Evolutionary conservation across 345 rosid genomes (phyloP).

Genomic region (Barbarea vulgaris): DNA sequence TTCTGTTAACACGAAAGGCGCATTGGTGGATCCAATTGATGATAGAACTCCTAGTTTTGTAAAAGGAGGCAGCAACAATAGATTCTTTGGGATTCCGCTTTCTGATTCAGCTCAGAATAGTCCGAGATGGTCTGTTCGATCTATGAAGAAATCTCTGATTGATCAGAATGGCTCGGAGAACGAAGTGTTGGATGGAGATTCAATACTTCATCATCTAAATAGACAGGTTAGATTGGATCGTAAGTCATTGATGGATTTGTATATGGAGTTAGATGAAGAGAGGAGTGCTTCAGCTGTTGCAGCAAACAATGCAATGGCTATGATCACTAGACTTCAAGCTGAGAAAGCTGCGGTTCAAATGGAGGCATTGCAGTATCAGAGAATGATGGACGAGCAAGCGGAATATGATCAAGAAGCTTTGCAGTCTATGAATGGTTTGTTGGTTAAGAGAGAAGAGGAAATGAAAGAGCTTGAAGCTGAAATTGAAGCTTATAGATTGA

Average conservation of each 20-base stretch:
- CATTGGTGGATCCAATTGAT: conserved; percentile 40
- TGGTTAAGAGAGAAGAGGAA: conserved; percentile 66
- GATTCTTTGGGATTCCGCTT: conserved; percentile 76
- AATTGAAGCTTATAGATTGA: conserved; percentile 63
- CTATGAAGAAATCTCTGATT: conserved; percentile 48
- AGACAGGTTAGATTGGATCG: conserved; percentile 82
- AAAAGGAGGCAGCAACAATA: conserved; percentile 56
- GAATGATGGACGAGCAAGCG: conserved; percentile 99
- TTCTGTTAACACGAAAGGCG: conserved; percentile 11
- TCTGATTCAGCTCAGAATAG: conserved; percentile 67
- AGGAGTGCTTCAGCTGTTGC: conserved; percentile 87
- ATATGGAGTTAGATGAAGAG: conserved; percentile 96
- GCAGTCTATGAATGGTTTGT: conserved; percentile 60
- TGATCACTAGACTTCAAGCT: conserved; percentile 88
- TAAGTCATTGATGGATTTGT: conserved; percentile 78
- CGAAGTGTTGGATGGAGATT: conserved; percentile 55
- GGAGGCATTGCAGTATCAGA: conserved; percentile 99
- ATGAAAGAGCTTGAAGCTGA: conserved; percentile 66
- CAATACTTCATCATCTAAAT: conserved; percentile 67
- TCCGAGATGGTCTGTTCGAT: conserved; percentile 58
- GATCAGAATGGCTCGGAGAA: conserved; percentile 44
- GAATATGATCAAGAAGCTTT: conserved; percentile 93
- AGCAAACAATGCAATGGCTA: conserved; percentile 95
- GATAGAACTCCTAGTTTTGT: conserved; percentile 60
- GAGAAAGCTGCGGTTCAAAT: conserved; percentile 95